A percentile compares a stretch with the other conserved stretches of the same genome.
Evolutionary conservation across 2,329 filamentous ascomycete species (phyloP).

Genomic region (Phialophora macrospora): DNA sequence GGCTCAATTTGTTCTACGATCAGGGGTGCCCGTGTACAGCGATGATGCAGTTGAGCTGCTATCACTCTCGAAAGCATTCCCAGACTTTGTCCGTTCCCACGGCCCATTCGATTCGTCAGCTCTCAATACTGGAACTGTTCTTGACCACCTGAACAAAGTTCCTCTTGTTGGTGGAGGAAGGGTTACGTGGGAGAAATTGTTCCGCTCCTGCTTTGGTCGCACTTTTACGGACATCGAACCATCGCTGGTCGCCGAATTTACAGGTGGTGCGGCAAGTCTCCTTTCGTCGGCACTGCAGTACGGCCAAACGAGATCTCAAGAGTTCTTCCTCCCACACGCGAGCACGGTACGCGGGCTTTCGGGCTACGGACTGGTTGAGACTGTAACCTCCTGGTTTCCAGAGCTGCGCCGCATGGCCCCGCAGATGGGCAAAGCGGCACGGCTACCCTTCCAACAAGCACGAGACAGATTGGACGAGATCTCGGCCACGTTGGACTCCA

Average conservation of each 20-base stretch:
- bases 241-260: slow-evolving; percentile 11
- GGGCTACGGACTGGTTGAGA: slow-evolving; percentile 21
- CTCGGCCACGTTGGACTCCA: slow-evolving; percentile 7
- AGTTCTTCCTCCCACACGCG: slow-evolving; percentile 20
- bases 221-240: slow-evolving; percentile 21
- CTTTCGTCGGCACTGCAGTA: slow-evolving; percentile 8
- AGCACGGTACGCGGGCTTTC: slow-evolving; percentile 12
- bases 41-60: slow-evolving; percentile 8
- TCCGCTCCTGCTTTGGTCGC: slow-evolving; percentile 21
- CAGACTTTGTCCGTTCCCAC: background rate
- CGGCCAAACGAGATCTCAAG: slow-evolving; percentile 5
- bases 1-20: slow-evolving; percentile 6
- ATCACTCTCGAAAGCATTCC: slow-evolving; percentile 2
- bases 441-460: slow-evolving; percentile 19
- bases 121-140: background rate
- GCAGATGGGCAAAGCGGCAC: slow-evolving; percentile 18
- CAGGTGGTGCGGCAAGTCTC: slow-evolving; percentile 12
- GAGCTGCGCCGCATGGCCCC: slow-evolving; percentile 19
- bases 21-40: background rate
- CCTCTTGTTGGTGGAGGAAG: slow-evolving; percentile 14
- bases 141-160: background rate
- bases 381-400: slow-evolving; percentile 20
- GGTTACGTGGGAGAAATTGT: slow-evolving; percentile 20
- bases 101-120: background rate
- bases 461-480: slow-evolving; percentile 20